Percentiles rank a stretch among this genome's conserved stretches.
These are phyloP conservation scores for Psilocybe cubensis DNA, from an alignment of 768 basidiomycete genomes.

Conservation along the genomic window DNA sequence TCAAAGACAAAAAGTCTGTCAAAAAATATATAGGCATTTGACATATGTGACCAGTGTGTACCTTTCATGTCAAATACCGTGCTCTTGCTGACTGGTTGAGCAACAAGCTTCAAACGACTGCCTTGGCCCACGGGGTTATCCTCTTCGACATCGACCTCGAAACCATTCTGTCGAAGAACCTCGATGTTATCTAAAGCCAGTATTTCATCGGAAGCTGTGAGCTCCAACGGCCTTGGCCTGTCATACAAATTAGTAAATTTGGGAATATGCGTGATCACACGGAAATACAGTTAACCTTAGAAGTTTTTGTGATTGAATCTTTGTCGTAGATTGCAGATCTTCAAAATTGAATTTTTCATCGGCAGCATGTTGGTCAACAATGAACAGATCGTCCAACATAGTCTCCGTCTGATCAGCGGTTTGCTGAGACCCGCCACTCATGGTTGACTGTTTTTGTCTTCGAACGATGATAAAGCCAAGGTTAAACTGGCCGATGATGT, in stretches of 20 bases:
- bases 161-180: constrained; percentile 86
- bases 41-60: constrained; percentile 28
- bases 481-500: constrained; percentile 93
- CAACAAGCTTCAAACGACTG: constrained; percentile 63
- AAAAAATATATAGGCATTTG: background rate
- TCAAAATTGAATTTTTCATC: constrained; percentile 99
- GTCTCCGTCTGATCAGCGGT: background rate
- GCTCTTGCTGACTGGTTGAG: constrained; percentile 90
- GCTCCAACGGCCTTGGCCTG: constrained; percentile 77
- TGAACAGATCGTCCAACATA: constrained; percentile 86
- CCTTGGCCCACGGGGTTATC: constrained; percentile 40
- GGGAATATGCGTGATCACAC: background rate
- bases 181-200: constrained; percentile 86
- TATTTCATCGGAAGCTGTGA: constrained; percentile 91
- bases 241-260: constrained; percentile 4
- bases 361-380: constrained; percentile 95
- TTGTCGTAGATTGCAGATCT: constrained; percentile 87
- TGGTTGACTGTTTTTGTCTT: constrained; percentile 39
- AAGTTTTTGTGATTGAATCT: constrained; percentile 84
- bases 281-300: constrained; percentile 61
- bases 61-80: constrained; percentile 91
- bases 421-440: background rate
- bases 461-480: constrained; percentile 91
- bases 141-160: constrained; percentile 72
- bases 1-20: constrained; percentile 7